A percentile compares a stretch with the other conserved stretches of the same genome.
Conservation (phyloP, 2,329 filamentous ascomycete genomes). For the Fusarium kyushuense region DNA sequence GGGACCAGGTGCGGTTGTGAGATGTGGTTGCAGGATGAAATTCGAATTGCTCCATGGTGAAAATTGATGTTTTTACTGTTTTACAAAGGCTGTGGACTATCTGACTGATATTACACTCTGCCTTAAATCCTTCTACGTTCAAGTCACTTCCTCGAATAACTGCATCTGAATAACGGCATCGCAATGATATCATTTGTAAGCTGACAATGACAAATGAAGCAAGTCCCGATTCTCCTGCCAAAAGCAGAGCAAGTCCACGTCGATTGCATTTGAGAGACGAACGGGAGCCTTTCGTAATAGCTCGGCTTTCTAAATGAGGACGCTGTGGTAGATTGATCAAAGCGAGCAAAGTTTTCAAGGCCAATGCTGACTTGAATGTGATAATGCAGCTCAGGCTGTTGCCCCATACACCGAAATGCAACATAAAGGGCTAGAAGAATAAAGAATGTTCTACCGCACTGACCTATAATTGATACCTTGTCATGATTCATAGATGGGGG, state of each 20-base stretch:
- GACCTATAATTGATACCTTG: not conserved
- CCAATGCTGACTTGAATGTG: not conserved
- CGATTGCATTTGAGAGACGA: not conserved
- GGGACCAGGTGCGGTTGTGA: constrained; percentile 38
- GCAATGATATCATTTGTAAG: constrained; percentile 30
- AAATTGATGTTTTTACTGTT: not conserved
- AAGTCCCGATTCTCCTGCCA: not conserved
- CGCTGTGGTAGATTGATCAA: not conserved
- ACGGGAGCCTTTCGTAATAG: not conserved
- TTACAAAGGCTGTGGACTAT: constrained; percentile 1
- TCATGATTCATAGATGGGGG: not conserved
- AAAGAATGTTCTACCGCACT: not conserved
- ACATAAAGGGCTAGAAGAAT: constrained; percentile 8
- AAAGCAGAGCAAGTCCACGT: not conserved
- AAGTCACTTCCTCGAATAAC: not conserved
- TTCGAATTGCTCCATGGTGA: constrained; percentile 47
- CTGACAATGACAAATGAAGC: constrained; percentile 32
- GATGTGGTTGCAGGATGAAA: constrained; percentile 44
- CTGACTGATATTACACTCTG: not conserved
- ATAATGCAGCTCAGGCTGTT: constrained; percentile 7
- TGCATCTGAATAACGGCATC: not conserved
- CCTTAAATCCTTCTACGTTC: constrained; percentile 10
- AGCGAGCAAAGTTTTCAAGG: not conserved
- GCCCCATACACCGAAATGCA: constrained; percentile 12
- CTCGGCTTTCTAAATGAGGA: not conserved